These are phyloP conservation scores for Gliomastix tumulicola DNA, from an alignment of 2,329 filamentous ascomycete species.

Conservation along the genomic window DNA sequence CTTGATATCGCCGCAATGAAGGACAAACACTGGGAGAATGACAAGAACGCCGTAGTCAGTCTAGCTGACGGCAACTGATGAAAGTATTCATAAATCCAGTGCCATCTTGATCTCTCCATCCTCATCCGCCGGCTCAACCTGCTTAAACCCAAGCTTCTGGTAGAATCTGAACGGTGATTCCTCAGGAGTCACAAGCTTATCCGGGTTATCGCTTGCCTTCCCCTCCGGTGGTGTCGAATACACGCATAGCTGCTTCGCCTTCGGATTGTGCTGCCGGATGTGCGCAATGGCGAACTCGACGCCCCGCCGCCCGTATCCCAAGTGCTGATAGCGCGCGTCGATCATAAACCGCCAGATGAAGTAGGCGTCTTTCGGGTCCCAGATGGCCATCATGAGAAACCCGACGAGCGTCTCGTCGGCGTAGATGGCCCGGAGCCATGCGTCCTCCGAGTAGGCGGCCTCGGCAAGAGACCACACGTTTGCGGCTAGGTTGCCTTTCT, in stretches of 20 bases:
- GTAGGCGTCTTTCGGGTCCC: slow-evolving; percentile 3
- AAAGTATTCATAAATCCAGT: slow-evolving; percentile 1
- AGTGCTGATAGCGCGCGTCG: slow-evolving; percentile 3
- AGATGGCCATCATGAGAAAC: slow-evolving; percentile 6
- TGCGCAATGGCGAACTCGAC: slow-evolving; percentile 2
- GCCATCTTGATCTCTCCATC: slow-evolving; percentile 4
- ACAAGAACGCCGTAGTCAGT: too few relatives aligned
- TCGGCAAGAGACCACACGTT: slow-evolving; percentile 6
- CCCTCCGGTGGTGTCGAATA: slow-evolving; percentile 4
- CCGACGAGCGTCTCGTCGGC: slow-evolving; percentile 6
- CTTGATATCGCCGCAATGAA: too few relatives aligned
- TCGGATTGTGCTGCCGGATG: slow-evolving; percentile 1
- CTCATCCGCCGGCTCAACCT: slow-evolving; percentile 2
- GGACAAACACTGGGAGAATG: too few relatives aligned
- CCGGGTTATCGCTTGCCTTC: neutral
- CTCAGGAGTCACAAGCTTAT: neutral
- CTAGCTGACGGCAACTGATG: too few relatives aligned
- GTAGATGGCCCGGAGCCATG: slow-evolving; percentile 6
- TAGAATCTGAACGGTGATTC: slow-evolving; percentile 5
- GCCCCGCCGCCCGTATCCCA: slow-evolving; percentile 2
- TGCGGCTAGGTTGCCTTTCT: slow-evolving; percentile 5
- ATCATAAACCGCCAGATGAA: slow-evolving; percentile 8
- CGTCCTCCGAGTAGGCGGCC: slow-evolving; percentile 5
- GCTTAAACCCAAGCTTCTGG: slow-evolving; percentile 3
- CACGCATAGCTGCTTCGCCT: neutral